Conservation (phyloP, 2,329 filamentous ascomycete species). For the Fonsecaea nubica region DNA sequence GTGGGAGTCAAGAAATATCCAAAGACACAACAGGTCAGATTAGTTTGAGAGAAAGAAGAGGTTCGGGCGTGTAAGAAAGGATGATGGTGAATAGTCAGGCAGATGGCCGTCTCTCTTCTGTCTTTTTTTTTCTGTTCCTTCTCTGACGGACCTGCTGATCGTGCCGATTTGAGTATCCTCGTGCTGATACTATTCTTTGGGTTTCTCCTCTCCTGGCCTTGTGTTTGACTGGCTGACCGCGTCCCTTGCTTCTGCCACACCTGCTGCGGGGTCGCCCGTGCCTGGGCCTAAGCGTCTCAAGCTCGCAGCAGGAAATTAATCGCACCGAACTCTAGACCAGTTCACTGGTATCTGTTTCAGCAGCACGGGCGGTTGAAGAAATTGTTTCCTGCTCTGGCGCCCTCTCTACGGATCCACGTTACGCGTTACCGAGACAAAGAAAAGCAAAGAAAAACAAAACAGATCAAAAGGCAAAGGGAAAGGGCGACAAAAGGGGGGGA, state of each 20-base stretch:
- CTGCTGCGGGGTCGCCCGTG: conserved; percentile 36
- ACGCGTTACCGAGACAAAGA: background rate
- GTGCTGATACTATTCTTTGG: conserved; percentile 19
- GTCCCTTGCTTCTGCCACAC: conserved; percentile 29
- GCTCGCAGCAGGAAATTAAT: conserved; percentile 34
- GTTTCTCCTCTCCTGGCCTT: conserved; percentile 20
- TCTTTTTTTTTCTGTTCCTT: conserved; percentile 14
- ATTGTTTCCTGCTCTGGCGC: conserved; percentile 20
- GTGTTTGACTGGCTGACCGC: conserved; percentile 21
- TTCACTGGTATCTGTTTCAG: conserved; percentile 31
- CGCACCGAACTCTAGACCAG: conserved; percentile 11
- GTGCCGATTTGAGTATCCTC: conserved; percentile 22
- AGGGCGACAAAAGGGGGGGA: conserved; percentile 5
- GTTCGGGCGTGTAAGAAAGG: background rate
- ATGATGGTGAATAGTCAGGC: conserved; percentile 13
- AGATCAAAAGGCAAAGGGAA: background rate
- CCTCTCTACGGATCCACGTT: conserved; percentile 8
- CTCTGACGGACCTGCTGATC: conserved; percentile 30
- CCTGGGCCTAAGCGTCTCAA: conserved; percentile 30
- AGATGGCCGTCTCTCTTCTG: background rate
- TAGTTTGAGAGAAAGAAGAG: background rate
- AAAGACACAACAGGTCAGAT: background rate
- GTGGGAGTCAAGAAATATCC: background rate
- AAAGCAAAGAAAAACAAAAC: background rate
- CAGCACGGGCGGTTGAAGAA: conserved; percentile 29